Evolutionary conservation across 139 green algal species (phyloP).

Genomic region (Chlorella sp.): DNA sequence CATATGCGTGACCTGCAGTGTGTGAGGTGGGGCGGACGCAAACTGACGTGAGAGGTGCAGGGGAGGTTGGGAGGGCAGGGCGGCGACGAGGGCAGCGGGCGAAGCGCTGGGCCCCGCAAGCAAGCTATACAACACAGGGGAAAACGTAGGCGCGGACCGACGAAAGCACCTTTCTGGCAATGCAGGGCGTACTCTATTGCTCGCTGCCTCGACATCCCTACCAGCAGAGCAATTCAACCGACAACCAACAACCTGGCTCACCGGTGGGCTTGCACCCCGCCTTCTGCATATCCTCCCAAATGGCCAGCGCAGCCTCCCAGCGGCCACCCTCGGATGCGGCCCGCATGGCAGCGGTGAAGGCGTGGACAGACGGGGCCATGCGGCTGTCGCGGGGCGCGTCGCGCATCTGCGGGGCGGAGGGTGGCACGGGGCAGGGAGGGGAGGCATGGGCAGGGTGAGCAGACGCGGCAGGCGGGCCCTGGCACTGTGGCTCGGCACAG

Average conservation of each 20-base stretch:
- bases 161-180: too few relatives aligned
- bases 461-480: not conserved
- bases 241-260: not conserved
- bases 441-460: not conserved
- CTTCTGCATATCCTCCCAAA: conserved; percentile 85
- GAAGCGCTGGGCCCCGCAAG: not conserved
- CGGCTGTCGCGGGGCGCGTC: conserved; percentile 45
- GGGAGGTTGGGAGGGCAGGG: not conserved
- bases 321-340: conserved; percentile 79
- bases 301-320: conserved; percentile 71
- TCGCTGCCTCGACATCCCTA: too few relatives aligned
- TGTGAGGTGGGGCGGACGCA: too few relatives aligned
- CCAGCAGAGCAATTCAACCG: too few relatives aligned
- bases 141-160: too few relatives aligned
- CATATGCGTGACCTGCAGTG: conserved; percentile 75
- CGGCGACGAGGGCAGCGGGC: too few relatives aligned
- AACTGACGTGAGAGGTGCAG: not conserved
- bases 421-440: not conserved
- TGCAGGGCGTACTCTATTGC: too few relatives aligned
- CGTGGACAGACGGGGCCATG: conserved; percentile 81
- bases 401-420: conserved; percentile 58
- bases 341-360: conserved; percentile 89
- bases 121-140: too few relatives aligned
- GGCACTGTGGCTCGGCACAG: not conserved
- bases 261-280: conserved; percentile 65